Percentiles rank a stretch among this genome's conserved stretches.
Evolutionary conservation across 306 rosid genomes (phyloP).

Genomic region (Citrullus amarus): DNA sequence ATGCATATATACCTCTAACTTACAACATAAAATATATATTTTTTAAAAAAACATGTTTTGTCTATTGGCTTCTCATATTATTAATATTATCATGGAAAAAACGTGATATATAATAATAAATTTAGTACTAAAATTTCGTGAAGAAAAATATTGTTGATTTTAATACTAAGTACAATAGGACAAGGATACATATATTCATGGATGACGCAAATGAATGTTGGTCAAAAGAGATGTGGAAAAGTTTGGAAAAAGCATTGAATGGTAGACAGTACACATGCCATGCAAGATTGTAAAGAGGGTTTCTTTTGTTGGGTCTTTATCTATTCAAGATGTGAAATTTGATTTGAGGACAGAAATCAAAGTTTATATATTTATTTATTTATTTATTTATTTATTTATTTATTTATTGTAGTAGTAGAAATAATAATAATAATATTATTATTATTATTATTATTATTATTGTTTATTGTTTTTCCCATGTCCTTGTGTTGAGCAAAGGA

Average conservation of each 20-base stretch:
- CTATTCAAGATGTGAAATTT: neutral
- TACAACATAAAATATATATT: too few relatives aligned
- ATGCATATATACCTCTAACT: too few relatives aligned
- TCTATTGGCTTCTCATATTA: too few relatives aligned
- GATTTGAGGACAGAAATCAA: neutral
- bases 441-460: too few relatives aligned
- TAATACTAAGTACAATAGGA: neutral
- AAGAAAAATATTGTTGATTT: neutral
- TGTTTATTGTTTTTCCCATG: neutral
- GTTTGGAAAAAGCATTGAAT: neutral
- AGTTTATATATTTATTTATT: too few relatives aligned
- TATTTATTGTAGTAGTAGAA: too few relatives aligned
- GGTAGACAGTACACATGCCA: constrained; percentile 5
- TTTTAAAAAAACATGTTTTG: too few relatives aligned
- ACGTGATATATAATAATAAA: too few relatives aligned
- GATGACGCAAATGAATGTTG: neutral
- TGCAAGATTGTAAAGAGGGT: neutral
- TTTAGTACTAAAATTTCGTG: too few relatives aligned
- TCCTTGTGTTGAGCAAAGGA: neutral
- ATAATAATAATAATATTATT: too few relatives aligned
- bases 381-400: too few relatives aligned
- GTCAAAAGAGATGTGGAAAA: neutral
- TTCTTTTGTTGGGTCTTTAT: neutral
- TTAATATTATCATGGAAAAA: too few relatives aligned
- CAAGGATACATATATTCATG: neutral